These are phyloP conservation scores for Suhomyces xylopsoci DNA, from an alignment of 805 yeast genomes.

Conservation along the genomic window DNA sequence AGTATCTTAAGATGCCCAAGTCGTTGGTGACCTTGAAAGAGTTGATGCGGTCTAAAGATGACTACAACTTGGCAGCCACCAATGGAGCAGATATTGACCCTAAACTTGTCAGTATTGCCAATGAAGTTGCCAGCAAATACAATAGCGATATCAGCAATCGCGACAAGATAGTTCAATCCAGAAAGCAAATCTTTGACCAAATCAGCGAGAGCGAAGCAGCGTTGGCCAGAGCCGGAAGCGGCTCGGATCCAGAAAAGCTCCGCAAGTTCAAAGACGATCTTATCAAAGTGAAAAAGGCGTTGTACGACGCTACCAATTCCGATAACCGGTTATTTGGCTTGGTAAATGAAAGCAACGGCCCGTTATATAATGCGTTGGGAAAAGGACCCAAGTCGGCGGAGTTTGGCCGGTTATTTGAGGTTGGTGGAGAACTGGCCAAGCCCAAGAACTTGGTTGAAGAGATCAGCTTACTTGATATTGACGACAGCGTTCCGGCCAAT, in stretches of 20 bases:
- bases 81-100: constrained; percentile 29
- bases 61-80: constrained; percentile 1
- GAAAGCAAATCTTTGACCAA: constrained; percentile 35
- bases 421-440: constrained; percentile 4
- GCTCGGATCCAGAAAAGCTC: constrained; percentile 5
- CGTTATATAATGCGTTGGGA: constrained; percentile 25
- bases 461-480: constrained; percentile 65
- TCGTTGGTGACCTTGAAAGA: constrained; percentile 55
- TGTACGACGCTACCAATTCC: constrained; percentile 58
- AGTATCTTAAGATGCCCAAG: constrained; percentile 72
- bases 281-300: constrained; percentile 53
- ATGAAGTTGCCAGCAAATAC: constrained; percentile 23
- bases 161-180: constrained; percentile 23
- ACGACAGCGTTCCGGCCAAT: constrained; percentile 37
- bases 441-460: constrained; percentile 16
- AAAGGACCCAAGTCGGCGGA: constrained; percentile 43
- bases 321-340: constrained; percentile 53
- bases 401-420: constrained; percentile 32
- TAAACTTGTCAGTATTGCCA: constrained; percentile 14
- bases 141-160: constrained; percentile 37
- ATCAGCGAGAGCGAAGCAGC: constrained; percentile 34
- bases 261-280: constrained; percentile 48
- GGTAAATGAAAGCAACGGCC: constrained; percentile 32
- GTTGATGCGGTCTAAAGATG: constrained; percentile 18
- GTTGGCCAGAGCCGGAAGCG: constrained; percentile 9